Conservation (phyloP, 306 rosid species). For the Pachyrhizus erosus region DNA sequence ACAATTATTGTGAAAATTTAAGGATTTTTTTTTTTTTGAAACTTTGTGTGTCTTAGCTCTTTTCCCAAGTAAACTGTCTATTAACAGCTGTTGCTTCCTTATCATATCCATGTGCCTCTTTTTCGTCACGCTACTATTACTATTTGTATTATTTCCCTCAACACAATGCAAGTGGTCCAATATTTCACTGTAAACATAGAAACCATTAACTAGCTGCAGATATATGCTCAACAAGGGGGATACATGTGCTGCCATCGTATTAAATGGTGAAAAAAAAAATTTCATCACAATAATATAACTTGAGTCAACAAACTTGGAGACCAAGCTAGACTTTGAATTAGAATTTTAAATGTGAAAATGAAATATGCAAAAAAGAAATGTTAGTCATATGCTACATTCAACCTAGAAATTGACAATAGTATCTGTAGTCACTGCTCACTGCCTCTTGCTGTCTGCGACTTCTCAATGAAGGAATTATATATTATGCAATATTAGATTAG, state of each 20-base stretch:
- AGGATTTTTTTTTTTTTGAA: constrained; percentile 8
- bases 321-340: constrained; percentile 50
- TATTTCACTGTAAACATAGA: constrained; percentile 7
- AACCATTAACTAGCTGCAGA: constrained; percentile 13
- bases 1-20: constrained; percentile 13
- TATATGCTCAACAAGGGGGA: background rate
- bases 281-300: background rate
- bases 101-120: constrained; percentile 42
- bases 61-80: constrained; percentile 49
- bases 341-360: constrained; percentile 23
- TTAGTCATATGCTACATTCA: constrained; percentile 13
- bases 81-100: constrained; percentile 50
- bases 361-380: background rate
- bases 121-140: constrained; percentile 1
- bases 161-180: constrained; percentile 16
- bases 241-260: constrained; percentile 40
- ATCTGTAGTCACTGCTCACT: constrained; percentile 17
- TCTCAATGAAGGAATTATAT: background rate
- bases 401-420: constrained; percentile 39
- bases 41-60: constrained; percentile 33
- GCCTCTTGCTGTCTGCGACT: constrained; percentile 17
- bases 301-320: constrained; percentile 46
- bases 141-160: background rate
- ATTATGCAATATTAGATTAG: background rate
- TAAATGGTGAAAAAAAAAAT: background rate